These are phyloP conservation scores for Daldinia caldariorum DNA, from an alignment of 495 filamentous ascomycete species.

Conservation along the genomic window DNA sequence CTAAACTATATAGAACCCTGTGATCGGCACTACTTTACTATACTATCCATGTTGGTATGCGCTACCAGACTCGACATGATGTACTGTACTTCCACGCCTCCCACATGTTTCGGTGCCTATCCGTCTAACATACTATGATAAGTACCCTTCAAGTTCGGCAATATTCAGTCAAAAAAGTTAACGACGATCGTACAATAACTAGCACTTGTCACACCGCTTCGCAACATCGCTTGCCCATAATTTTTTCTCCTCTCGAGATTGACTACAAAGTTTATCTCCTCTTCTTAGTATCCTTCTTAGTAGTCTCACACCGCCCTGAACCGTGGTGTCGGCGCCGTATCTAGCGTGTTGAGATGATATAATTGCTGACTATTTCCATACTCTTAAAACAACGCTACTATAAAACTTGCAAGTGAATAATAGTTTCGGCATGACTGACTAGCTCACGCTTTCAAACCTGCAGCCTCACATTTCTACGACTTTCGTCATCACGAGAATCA, in stretches of 20 bases:
- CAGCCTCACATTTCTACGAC: slow-evolving; percentile 26
- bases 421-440: slow-evolving; percentile 15
- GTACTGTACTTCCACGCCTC: slow-evolving; percentile 32
- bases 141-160: slow-evolving; percentile 28
- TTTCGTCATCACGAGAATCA: slow-evolving; percentile 36
- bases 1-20: slow-evolving; percentile 35
- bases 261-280: slow-evolving; percentile 9
- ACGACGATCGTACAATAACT: slow-evolving; percentile 13
- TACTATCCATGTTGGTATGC: neutral
- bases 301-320: slow-evolving; percentile 34
- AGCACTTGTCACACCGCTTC: slow-evolving; percentile 40
- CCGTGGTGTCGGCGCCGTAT: slow-evolving; percentile 15
- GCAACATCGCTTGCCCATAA: slow-evolving; percentile 16
- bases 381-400: slow-evolving; percentile 12
- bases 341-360: slow-evolving; percentile 17
- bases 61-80: slow-evolving; percentile 10
- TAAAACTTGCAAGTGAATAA: slow-evolving; percentile 27
- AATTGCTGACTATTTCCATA: slow-evolving; percentile 15
- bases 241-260: neutral
- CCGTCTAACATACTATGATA: slow-evolving; percentile 20
- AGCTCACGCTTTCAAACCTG: slow-evolving; percentile 8
- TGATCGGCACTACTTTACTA: slow-evolving; percentile 5
- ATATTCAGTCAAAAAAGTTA: slow-evolving; percentile 15
- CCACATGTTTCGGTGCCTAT: slow-evolving; percentile 12
- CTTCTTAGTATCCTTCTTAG: neutral